Conservation (phyloP, 2,329 filamentous ascomycete genomes). For the Eurotiales sp. region DNA sequence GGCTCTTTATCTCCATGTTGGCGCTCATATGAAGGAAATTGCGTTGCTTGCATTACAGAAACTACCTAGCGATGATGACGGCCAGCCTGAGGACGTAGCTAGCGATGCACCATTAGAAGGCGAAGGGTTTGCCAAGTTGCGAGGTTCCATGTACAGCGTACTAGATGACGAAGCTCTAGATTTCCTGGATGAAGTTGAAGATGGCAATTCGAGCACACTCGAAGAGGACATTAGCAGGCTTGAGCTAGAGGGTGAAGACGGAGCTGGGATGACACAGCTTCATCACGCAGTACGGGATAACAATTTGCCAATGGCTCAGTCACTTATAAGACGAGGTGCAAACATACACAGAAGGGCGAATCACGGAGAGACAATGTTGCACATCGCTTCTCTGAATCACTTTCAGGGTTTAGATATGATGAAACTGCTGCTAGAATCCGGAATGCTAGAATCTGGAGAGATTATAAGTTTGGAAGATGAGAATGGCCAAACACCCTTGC, state of each 20-base stretch:
- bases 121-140: background rate
- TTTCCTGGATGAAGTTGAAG: background rate
- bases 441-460: background rate
- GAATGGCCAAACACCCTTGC: background rate
- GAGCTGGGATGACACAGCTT: background rate
- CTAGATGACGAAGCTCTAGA: background rate
- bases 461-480: background rate
- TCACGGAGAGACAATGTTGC: background rate
- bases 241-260: background rate
- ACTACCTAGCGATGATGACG: constrained; percentile 21
- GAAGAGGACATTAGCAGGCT: background rate
- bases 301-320: background rate
- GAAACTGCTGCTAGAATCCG: background rate
- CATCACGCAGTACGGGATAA: background rate
- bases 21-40: constrained; percentile 30
- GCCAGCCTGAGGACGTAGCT: background rate
- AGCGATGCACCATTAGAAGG: background rate
- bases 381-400: background rate
- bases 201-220: background rate
- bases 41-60: constrained; percentile 30
- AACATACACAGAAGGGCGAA: background rate
- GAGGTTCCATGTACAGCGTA: background rate
- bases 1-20: constrained; percentile 27
- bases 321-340: background rate
- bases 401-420: background rate